These are phyloP conservation scores for Talaromyces sp. DNA, from an alignment of 2,329 filamentous ascomycete species.

Conservation along the genomic window DNA sequence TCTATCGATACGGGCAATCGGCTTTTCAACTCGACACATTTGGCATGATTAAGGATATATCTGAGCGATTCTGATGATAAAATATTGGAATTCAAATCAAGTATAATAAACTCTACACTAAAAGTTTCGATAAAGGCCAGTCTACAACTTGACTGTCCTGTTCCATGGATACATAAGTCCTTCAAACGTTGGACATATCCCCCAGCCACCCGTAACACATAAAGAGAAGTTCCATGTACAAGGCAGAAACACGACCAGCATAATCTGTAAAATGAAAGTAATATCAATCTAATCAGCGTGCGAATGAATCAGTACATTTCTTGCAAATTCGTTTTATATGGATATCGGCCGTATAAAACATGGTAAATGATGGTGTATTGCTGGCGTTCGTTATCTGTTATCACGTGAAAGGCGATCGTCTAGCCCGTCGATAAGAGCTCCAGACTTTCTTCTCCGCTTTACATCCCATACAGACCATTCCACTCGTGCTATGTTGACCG, in stretches of 20 bases:
- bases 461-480: conserved; percentile 16
- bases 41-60: neutral
- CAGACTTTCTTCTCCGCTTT: conserved; percentile 20
- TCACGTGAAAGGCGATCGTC: conserved; percentile 35
- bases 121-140: no score
- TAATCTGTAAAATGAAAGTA: neutral
- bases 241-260: neutral
- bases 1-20: neutral
- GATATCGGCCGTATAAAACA: neutral
- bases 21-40: neutral
- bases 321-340: neutral
- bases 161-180: neutral
- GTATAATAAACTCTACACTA: no score
- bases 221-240: neutral
- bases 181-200: neutral
- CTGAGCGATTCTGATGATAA: no score
- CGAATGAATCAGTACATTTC: neutral
- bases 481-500: conserved; percentile 16
- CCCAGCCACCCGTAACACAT: neutral
- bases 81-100: no score
- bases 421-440: conserved; percentile 20
- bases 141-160: no score
- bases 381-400: conserved; percentile 17
- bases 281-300: neutral
- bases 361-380: neutral